phyloP scores from a whole-genome alignment of 1,284 basidiomycete genomes.

The Exsudoporus floridanus region DNA sequence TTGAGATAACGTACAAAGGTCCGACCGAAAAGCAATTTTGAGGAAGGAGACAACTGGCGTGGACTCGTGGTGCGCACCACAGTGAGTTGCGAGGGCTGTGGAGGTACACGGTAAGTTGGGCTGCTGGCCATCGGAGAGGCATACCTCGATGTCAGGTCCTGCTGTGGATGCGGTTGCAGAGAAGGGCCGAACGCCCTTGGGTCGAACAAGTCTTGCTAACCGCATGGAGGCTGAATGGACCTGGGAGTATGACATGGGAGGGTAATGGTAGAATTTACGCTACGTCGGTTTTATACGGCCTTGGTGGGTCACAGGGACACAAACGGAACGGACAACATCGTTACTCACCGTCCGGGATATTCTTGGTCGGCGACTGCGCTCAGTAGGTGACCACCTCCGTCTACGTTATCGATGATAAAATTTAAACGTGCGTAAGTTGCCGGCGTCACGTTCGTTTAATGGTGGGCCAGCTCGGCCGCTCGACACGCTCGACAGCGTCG shows the following conservation, averaged over 20 bases:
- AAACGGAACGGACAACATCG: background rate
- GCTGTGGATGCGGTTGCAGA: conserved; percentile 3
- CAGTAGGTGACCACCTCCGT: background rate
- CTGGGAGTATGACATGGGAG: conserved; percentile 22
- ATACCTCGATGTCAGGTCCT: conserved; percentile 29
- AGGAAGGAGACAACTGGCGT: conserved; percentile 51
- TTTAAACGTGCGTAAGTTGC: background rate
- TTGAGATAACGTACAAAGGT: conserved; percentile 55
- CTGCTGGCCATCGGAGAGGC: background rate
- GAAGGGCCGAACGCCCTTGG: conserved; percentile 6
- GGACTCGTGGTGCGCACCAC: conserved; percentile 52
- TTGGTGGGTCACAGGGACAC: background rate
- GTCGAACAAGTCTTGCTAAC: conserved; percentile 4
- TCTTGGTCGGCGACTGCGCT: background rate
- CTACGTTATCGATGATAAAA: background rate
- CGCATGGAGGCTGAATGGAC: conserved; percentile 12
- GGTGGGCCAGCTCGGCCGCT: conserved; percentile 7
- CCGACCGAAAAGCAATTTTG: conserved; percentile 64
- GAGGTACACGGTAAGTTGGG: background rate
- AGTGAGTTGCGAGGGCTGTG: conserved; percentile 48
- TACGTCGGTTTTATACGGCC: conserved; percentile 28
- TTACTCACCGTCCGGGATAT: conserved; percentile 3
- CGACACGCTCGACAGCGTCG: conserved; percentile 26
- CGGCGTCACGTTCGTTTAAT: conserved; percentile 1
- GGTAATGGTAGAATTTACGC: background rate